These are phyloP conservation scores for Sporopachydermia cereana DNA, from an alignment of 1,139 yeast species.

Conservation along the genomic window DNA sequence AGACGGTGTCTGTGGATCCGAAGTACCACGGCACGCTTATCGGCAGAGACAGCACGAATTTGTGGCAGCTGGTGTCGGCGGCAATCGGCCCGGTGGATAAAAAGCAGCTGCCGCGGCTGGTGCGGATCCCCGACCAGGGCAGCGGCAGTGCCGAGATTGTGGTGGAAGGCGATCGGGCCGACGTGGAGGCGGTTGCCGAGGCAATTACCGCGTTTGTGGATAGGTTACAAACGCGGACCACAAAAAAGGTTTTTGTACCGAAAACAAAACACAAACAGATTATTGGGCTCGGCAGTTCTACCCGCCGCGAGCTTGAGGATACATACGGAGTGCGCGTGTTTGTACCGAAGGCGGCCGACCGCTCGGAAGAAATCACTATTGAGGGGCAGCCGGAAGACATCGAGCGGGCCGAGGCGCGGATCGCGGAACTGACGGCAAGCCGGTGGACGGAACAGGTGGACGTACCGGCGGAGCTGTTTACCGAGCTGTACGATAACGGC, in stretches of 20 bases:
- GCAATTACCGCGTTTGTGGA: conserved; percentile 55
- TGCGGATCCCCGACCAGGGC: conserved; percentile 67
- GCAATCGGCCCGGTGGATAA: conserved; percentile 58
- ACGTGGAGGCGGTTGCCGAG: conserved; percentile 59
- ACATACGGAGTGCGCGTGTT: conserved; percentile 53
- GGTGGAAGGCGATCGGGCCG: conserved; percentile 62
- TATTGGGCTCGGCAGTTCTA: conserved; percentile 74
- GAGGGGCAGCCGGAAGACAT: conserved; percentile 54
- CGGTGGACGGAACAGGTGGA: conserved; percentile 32
- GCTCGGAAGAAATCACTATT: conserved; percentile 32
- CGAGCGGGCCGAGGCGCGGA: conserved; percentile 43
- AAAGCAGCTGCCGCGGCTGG: conserved; percentile 39
- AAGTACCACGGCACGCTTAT: conserved; percentile 70
- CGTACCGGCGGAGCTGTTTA: conserved; percentile 49
- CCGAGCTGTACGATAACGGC: conserved; percentile 59
- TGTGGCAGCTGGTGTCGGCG: conserved; percentile 60
- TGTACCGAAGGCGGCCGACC: conserved; percentile 53
- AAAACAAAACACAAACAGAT: conserved; percentile 66
- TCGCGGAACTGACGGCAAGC: conserved; percentile 36
- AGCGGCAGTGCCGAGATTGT: conserved; percentile 51
- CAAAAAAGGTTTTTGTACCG: conserved; percentile 49
- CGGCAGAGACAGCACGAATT: conserved; percentile 70
- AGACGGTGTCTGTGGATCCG: conserved; percentile 58
- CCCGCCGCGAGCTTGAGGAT: conserved; percentile 61
- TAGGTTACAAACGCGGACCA: conserved; percentile 51